Evolutionary conservation across 2,329 filamentous ascomycete species (phyloP), one percentile per base, ranked within the genome.

Genomic region (Cladophialophora yegresii): DNA sequence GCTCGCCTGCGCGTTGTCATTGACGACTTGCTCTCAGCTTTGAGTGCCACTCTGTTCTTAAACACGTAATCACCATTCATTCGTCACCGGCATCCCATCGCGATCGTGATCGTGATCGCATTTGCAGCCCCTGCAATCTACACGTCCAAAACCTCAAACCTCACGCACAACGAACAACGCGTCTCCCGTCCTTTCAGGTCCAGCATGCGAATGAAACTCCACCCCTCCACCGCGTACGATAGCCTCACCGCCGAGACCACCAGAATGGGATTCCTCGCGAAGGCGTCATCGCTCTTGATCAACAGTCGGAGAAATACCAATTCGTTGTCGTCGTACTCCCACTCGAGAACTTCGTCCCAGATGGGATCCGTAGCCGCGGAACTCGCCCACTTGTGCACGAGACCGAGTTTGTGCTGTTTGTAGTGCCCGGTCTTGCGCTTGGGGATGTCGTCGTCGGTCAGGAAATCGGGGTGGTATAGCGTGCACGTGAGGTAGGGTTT

Each of bases 401-500:
- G 51, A 22, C 58, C 61, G 36, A 71, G 61, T 47, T 69, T 71
- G 65, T 71, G 70, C 40, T 70, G 67, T 49, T 67, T 70, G 64
- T 70, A 71, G 16, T 64, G 58, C 30, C 57, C 20, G 7, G 70
- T 71, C 56, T 71, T 71, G 43, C 64, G 67, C 58, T 71, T 71
- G 1, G 63, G 49, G 28, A 64, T 58, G 16, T 64, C 50, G 20
- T 66, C 54, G 12, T 65, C 58, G 9, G 55, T 56, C n/a, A 61
- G 51, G 16, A 65, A 57, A 49, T 68, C 65, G 3, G 70, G 68
- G 53, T 70, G 65, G 23, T 68, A 61, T 20, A 71, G 63, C 6
- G 68, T 69, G 54, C 68, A 70, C 4, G 70, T 69, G 16, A 71
- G 51, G 61, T 71, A 71, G n/a, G 70, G 70, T 49, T 70, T 70